phyloP scores from a whole-genome alignment of 1,284 basidiomycete genomes.

The Cystobasidiaceae sp. region DNA sequence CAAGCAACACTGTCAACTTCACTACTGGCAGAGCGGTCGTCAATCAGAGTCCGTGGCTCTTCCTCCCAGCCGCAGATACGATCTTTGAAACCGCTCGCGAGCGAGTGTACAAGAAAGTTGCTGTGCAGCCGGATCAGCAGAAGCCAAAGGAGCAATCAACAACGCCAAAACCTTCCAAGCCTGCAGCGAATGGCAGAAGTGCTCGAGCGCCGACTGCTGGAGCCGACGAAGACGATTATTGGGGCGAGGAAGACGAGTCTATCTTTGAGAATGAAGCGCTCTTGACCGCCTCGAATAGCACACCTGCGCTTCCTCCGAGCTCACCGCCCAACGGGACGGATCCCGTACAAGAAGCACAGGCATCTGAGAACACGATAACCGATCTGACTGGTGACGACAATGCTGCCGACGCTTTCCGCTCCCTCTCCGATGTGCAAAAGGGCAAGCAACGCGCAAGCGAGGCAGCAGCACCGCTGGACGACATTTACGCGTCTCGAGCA shows the following conservation, averaged over 20 bases:
- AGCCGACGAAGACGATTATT: slow-evolving; percentile 41
- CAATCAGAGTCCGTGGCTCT: slow-evolving; percentile 76
- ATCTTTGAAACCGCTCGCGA: slow-evolving; percentile 80
- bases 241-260: slow-evolving; percentile 36
- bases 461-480: slow-evolving; percentile 4
- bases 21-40: slow-evolving; percentile 44
- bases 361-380: not conserved
- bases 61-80: slow-evolving; percentile 79
- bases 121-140: slow-evolving; percentile 44
- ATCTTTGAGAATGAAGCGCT: slow-evolving; percentile 20
- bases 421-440: slow-evolving; percentile 9
- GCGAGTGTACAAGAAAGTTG: slow-evolving; percentile 63
- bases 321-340: not conserved
- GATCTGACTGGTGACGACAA: slow-evolving; percentile 15
- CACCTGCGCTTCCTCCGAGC: not conserved
- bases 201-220: slow-evolving; percentile 44
- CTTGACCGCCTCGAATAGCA: not conserved
- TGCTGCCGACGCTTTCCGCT: not conserved
- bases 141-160: not conserved
- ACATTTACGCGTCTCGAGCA: slow-evolving; percentile 6
- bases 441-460: slow-evolving; percentile 17
- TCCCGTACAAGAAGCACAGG: not conserved
- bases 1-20: slow-evolving; percentile 56
- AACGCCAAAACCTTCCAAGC: slow-evolving; percentile 35
- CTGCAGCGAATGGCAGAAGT: not conserved